Evolutionary conservation across 2,329 filamentous ascomycete genomes (phyloP).

Genomic region (Zalaria obscura): DNA sequence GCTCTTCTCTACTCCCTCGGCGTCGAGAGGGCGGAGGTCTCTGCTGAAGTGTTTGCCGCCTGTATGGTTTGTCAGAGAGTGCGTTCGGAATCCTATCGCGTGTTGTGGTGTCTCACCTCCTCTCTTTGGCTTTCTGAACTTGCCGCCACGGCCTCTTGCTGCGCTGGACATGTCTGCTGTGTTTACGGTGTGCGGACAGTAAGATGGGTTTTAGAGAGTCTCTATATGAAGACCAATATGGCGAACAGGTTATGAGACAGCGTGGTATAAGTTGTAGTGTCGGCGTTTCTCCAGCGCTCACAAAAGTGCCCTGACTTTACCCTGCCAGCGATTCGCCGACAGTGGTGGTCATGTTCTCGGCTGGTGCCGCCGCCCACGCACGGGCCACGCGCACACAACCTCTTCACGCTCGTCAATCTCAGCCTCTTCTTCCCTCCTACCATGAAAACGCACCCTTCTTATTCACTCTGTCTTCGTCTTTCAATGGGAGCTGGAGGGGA

Average conservation of each 20-base stretch:
- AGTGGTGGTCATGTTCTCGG: not conserved
- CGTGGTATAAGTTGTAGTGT: not conserved
- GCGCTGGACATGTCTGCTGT: constrained; percentile 36
- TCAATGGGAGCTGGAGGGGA: constrained; percentile 8
- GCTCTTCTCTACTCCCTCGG: constrained; percentile 74
- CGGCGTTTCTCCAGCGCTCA: not conserved
- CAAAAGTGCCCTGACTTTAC: not conserved
- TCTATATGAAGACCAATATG: not conserved
- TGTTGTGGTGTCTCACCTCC: constrained; percentile 49
- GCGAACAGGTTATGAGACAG: not conserved
- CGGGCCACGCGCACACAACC: constrained; percentile 2
- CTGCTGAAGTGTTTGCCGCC: constrained; percentile 93
- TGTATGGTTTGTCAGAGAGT: constrained; percentile 23
- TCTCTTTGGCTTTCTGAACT: constrained; percentile 85
- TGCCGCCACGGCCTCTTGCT: constrained; percentile 67
- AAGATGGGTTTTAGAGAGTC: not conserved
- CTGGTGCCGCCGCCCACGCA: not conserved
- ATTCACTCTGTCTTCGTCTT: constrained; percentile 7
- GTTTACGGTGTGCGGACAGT: constrained; percentile 5
- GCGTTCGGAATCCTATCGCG: constrained; percentile 1
- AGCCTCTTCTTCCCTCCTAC: constrained; percentile 3
- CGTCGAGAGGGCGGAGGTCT: constrained; percentile 75
- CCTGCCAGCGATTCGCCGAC: not conserved
- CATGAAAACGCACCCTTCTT: constrained; percentile 8
- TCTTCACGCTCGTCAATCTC: constrained; percentile 1